Evolutionary conservation across 1,284 basidiomycete species (phyloP), one percentile per base, ranked within the genome.

Genomic region (Amylostereum areolatum): DNA sequence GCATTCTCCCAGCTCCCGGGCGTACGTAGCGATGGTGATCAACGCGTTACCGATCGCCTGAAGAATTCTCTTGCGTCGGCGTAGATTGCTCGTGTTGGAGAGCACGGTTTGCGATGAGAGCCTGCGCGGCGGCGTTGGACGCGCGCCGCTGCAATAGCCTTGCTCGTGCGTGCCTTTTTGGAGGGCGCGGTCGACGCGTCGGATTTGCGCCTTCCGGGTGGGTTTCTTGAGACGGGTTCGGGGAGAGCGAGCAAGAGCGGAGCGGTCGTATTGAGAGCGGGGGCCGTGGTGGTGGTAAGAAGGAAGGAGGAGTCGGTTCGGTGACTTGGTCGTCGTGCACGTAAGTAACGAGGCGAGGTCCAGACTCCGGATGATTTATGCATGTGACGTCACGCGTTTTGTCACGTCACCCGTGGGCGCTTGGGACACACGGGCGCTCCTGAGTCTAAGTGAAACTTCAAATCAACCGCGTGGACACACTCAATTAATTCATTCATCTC

Each of bases 51-150:
- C 64, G 24, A 70, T 55, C 3, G 51, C 64, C 5, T 61, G 64
- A 25, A 60, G 61, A 44, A n/a, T n/a, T 65, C 67, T 10, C 66
- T 64, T 10, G 70, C 59, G 34, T 76, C 59, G 8, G 61, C 59
- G 46, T 69, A 73, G 28, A 55, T 60, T n/a, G n/a, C n/a, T n/a
- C n/a, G 59, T 60, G 42, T 69, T 58, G 11, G 62, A 63, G 39
- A 76, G 64, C 53, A 74, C 65, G 1, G 61, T n/a, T 60, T 46
- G 62, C 62, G 37, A 75, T 62, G 37, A 70, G 64, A 1, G 66
- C 52, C 39, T 33, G 29, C 25, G 45, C 45, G n/a, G n/a, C n/a
- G n/a, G n/a, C n/a, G n/a, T 4, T 25, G n/a, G 11, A 45, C 35
- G 33, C 39, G n/a, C 8, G 39, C 11, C n/a, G 62, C 60, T 18